Base-by-base conservation (phyloP, 805 yeast genomes). In the Metschnikowia corniflorae region DNA sequence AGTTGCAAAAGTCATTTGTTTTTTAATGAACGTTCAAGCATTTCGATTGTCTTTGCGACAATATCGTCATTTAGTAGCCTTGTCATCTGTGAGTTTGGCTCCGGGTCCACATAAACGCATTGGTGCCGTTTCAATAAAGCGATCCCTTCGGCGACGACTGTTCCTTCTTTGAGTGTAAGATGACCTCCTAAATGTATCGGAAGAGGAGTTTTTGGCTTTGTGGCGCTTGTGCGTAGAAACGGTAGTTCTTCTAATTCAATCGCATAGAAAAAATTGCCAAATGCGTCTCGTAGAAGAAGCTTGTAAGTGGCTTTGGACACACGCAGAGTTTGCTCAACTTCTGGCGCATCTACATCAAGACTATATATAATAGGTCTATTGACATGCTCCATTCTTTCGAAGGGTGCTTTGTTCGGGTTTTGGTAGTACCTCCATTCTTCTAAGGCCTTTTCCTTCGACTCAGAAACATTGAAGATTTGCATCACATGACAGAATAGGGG, bases 341-440 rank as follows among this genome's bases (percentile, higher is more conserved):
- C 49, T 15, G 58, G 62, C 16, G 58, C 71, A 5, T 74, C 79
- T 28, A 72, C 50, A 45, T 76, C 52, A 10, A 48, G 24, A 8
- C 50, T 50, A 26, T 48, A 48, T 15, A 48, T 61, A 2, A 81
- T 71, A 19, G 75, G 73, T 15, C 77, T 59, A 20, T 77, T 70
- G 12, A 78, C 58, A 27, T 54, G 53, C 40, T 50, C 46, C 32
- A 80, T 55, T 17, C 81, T 58, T 55, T 82, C 91, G 2, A 75
- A 78, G 12, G 75, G 74, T 3, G 75, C 79, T n/a, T 65, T 69
- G 43, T 74, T 77, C 2, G 79, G 77, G 48, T 82, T 79, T n/a
- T 72, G 59, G 33, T 61, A 57, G 22, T 70, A 70, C 16, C 60
- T 61, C 56, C 83, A 61, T 5, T 69, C 73, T 43, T 82, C 91